Evolutionary conservation across 768 basidiomycete species (phyloP).

Genomic region (Stropharia rugosoannulata): DNA sequence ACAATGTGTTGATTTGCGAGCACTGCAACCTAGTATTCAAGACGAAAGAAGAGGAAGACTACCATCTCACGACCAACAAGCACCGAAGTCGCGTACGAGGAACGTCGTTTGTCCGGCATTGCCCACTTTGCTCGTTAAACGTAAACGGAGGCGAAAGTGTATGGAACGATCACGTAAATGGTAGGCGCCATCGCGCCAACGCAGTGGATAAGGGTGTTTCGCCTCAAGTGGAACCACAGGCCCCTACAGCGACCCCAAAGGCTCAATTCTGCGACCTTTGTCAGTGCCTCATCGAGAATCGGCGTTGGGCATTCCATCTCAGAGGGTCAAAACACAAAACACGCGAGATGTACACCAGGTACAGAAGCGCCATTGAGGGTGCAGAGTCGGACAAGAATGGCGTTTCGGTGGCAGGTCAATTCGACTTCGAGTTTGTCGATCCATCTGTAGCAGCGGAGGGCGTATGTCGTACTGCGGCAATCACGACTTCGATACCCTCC

Average conservation of each 20-base stretch:
- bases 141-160: slow-evolving; percentile 7
- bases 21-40: slow-evolving; percentile 35
- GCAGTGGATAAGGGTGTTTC: slow-evolving; percentile 16
- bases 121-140: slow-evolving; percentile 30
- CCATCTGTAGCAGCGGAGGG: slow-evolving; percentile 26
- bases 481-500: slow-evolving; percentile 29
- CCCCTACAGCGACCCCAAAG: slow-evolving; percentile 10
- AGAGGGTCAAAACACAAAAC: slow-evolving; percentile 28
- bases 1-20: slow-evolving; percentile 38
- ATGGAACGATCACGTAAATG: slow-evolving; percentile 20
- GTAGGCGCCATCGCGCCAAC: slow-evolving; percentile 10
- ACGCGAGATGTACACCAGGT: slow-evolving; percentile 36
- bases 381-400: slow-evolving; percentile 57
- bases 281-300: slow-evolving; percentile 17
- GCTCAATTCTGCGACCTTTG: slow-evolving; percentile 29
- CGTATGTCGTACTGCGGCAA: slow-evolving; percentile 11
- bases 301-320: slow-evolving; percentile 35
- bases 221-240: slow-evolving; percentile 30
- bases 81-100: slow-evolving; percentile 29
- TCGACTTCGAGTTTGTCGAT: slow-evolving; percentile 56
- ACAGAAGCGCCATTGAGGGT: slow-evolving; percentile 44
- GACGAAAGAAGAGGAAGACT: slow-evolving; percentile 16
- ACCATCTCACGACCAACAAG: slow-evolving; percentile 27
- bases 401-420: slow-evolving; percentile 37
- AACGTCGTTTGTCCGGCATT: slow-evolving; percentile 17